These are phyloP conservation scores for Sarcodon aspratus DNA, from an alignment of 768 basidiomycete species.

Conservation along the genomic window DNA sequence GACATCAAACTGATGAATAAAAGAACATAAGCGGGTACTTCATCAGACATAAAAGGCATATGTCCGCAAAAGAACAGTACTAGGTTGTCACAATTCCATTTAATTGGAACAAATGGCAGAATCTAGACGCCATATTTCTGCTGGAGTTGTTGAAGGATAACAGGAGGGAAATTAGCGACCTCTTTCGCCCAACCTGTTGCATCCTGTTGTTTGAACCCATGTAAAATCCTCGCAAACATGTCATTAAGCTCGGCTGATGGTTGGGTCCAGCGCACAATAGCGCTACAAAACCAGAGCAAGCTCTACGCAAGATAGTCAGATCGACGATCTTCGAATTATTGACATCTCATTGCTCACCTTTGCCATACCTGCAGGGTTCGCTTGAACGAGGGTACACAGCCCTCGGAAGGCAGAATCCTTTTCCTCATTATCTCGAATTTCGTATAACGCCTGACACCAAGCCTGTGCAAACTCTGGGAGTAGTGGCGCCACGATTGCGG, in stretches of 20 bases:
- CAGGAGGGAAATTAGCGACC: constrained; percentile 73
- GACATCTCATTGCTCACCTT: constrained; percentile 44
- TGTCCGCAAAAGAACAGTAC: neutral
- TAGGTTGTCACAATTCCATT: neutral
- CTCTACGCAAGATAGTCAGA: constrained; percentile 40
- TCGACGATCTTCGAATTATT: neutral
- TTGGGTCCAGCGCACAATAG: constrained; percentile 89
- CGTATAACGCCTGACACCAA: constrained; percentile 96
- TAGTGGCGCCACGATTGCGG: constrained; percentile 78
- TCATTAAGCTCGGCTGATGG: constrained; percentile 85
- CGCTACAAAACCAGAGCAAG: constrained; percentile 96
- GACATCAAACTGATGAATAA: neutral
- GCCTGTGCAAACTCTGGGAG: constrained; percentile 84
- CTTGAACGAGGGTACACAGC: constrained; percentile 89
- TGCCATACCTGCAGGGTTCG: constrained; percentile 87
- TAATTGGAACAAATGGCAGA: neutral
- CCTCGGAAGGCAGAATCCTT: constrained; percentile 99
- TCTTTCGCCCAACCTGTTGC: constrained; percentile 79
- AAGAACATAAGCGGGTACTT: neutral
- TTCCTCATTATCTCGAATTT: constrained; percentile 98
- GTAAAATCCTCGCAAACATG: constrained; percentile 88
- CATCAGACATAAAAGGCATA: constrained; percentile 1
- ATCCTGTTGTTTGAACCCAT: constrained; percentile 85
- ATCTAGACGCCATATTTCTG: constrained; percentile 68
- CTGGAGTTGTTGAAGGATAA: constrained; percentile 79